phyloP scores from a whole-genome alignment of 345 rosid genomes.

The Odontarrhena argentea region DNA sequence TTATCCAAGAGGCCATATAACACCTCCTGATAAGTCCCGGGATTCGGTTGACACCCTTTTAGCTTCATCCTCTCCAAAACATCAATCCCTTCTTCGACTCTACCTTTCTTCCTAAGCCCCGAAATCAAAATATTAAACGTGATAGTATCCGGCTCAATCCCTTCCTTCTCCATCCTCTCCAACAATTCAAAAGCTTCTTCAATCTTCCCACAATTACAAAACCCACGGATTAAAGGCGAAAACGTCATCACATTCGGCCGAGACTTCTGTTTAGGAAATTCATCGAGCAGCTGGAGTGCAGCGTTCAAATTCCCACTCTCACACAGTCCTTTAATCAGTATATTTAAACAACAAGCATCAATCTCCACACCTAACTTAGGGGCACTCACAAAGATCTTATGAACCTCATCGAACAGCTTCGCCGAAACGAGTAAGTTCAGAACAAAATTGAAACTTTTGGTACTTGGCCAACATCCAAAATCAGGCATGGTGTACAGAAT shows the following conservation, averaged over 20 bases:
- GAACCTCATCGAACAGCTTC: constrained; percentile 64
- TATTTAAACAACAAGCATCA: constrained; percentile 83
- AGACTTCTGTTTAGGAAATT: constrained; percentile 82
- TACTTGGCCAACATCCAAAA: constrained; percentile 72
- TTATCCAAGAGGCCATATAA: constrained; percentile 75
- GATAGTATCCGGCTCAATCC: constrained; percentile 67
- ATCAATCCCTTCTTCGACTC: constrained; percentile 64
- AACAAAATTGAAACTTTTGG: constrained; percentile 70
- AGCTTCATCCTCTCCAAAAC: constrained; percentile 62
- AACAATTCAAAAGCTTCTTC: constrained; percentile 64
- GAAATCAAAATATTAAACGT: constrained; percentile 83
- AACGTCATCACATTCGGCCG: constrained; percentile 74
- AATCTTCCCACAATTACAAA: constrained; percentile 61
- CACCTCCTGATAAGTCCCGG: constrained; percentile 76
- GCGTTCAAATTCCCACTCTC: constrained; percentile 64
- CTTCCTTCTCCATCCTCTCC: constrained; percentile 72
- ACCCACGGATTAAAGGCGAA: constrained; percentile 69
- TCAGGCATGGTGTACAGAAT: constrained; percentile 65
- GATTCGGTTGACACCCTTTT: constrained; percentile 72
- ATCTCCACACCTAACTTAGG: constrained; percentile 71
- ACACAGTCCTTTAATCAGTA: constrained; percentile 74
- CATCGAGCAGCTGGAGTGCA: constrained; percentile 82
- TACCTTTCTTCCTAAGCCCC: constrained; percentile 77
- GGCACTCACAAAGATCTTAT: constrained; percentile 60
- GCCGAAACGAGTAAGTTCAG: constrained; percentile 69